A percentile compares a stretch with the other conserved stretches of the same genome.
These are phyloP conservation scores for Elsinoe necatrix DNA, from an alignment of 2,329 filamentous ascomycete species.

Conservation along the genomic window DNA sequence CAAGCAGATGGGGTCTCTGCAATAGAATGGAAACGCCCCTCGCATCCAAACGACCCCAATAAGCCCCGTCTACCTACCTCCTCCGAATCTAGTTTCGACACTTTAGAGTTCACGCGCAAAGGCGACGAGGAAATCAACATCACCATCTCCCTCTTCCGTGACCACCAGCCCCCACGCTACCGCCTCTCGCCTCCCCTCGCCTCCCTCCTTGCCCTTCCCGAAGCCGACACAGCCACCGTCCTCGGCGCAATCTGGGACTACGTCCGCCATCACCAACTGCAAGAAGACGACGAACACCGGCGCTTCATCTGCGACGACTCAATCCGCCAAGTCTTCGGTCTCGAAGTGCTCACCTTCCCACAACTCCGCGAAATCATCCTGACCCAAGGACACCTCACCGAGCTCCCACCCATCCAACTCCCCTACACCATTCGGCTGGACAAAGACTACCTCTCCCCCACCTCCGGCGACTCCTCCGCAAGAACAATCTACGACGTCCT, in stretches of 20 bases:
- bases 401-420: conserved; percentile 73
- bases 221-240: conserved; percentile 79
- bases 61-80: neutral
- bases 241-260: conserved; percentile 96
- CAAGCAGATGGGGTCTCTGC: conserved; percentile 53
- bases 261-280: conserved; percentile 71
- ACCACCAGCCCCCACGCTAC: conserved; percentile 80
- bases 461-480: conserved; percentile 52
- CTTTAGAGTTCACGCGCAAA: conserved; percentile 81
- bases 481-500: conserved; percentile 86
- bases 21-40: conserved; percentile 83
- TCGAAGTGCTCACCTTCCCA: conserved; percentile 73
- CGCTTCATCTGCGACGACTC: conserved; percentile 84
- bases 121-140: conserved; percentile 90
- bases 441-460: conserved; percentile 41
- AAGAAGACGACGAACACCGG: conserved; percentile 91
- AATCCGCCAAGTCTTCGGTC: conserved; percentile 66
- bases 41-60: conserved; percentile 44
- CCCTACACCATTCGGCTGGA: conserved; percentile 93
- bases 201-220: conserved; percentile 74
- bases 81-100: conserved; percentile 69
- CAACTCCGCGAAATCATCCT: conserved; percentile 65
- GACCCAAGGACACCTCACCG: conserved; percentile 56
- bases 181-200: conserved; percentile 69
- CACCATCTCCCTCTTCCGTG: conserved; percentile 73